Evolutionary conservation across 176 grass and related monocot species (phyloP), one percentile per base, ranked within the genome.

Genomic region (Melocanna baccifera): DNA sequence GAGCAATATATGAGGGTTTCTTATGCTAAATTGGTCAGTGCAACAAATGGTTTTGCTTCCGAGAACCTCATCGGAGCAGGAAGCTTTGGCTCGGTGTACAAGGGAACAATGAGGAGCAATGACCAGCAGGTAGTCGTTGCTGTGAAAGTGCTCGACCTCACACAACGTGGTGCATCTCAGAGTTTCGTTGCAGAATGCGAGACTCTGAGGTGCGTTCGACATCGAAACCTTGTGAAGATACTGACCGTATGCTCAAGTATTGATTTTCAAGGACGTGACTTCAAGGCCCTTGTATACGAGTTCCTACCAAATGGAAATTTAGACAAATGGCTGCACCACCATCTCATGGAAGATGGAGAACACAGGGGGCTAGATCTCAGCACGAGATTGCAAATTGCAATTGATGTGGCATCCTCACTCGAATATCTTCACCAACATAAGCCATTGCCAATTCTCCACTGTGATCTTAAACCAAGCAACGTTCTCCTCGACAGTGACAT

Each of bases 31-130:
- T 59, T 86, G 32, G 66, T 37, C 8, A 43, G 13, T 48, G 66
- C 84, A 62, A 79, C 84, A 25, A 62, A 86, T 15, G 75, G 26
- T 12, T 86, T 86, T 10, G 0, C 67, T 29, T 51, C 29, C 26
- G 67, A 71, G 5, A 79, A 85, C 51, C 62, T 77, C 20, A 9
- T 84, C 13, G 72, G 72, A 22, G 47, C 3, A 22, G 82, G 82
- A 22, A 76, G 82, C 32, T 76, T 77, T 12, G 83, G 84, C 0
- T 86, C 75, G 2, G 76, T 86, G 2, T 86, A 86, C 42, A 86
- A 63, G 30, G 76, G 67, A 63, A 72, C 42, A 5, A 34, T 1
- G 32, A 34, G 32, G 32, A 34, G 32, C 32, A 34, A 84, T 0
- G 12, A 50, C 2, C 45, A 65, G 2, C 22, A 75, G 0, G 20